Evolutionary conservation across 2,329 filamentous ascomycete genomes (phyloP).

Genomic region (Thyridium curvatum): DNA sequence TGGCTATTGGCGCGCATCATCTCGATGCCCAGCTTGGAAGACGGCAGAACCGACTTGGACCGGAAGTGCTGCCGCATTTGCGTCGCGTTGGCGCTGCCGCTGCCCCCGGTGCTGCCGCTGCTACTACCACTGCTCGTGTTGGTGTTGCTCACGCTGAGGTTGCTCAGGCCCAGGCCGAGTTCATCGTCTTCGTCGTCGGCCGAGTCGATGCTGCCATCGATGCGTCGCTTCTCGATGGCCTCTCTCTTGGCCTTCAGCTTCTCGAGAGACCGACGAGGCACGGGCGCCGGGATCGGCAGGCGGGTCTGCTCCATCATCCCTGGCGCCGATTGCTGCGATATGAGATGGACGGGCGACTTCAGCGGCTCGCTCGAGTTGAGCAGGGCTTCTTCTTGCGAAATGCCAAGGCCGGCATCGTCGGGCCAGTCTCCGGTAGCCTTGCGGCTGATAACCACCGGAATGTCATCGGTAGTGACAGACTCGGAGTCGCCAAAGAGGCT

Average conservation of each 20-base stretch:
- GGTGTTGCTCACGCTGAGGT: slow-evolving; percentile 19
- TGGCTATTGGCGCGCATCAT: slow-evolving; percentile 98
- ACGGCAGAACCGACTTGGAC: slow-evolving; percentile 55
- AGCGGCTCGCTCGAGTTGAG: slow-evolving; percentile 23
- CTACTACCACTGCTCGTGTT: slow-evolving; percentile 10
- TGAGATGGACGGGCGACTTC: slow-evolving; percentile 44
- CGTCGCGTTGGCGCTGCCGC: slow-evolving; percentile 26
- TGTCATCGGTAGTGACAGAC: slow-evolving; percentile 69
- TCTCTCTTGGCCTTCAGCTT: slow-evolving; percentile 70
- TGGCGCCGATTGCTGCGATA: slow-evolving; percentile 60
- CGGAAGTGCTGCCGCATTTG: slow-evolving; percentile 37
- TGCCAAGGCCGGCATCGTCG: slow-evolving; percentile 70
- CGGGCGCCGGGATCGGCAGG: slow-evolving; percentile 32
- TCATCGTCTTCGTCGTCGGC: slow-evolving; percentile 96
- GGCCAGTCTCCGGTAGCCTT: slow-evolving; percentile 70
- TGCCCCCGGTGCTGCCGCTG: slow-evolving; percentile 9
- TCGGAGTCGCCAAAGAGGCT: slow-evolving; percentile 85
- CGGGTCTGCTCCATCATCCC: slow-evolving; percentile 45
- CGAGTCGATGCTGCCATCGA: slow-evolving; percentile 72
- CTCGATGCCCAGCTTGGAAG: slow-evolving; percentile 87
- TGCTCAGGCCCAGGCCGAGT: slow-evolving; percentile 47
- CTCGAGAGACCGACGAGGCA: slow-evolving; percentile 62
- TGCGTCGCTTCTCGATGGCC: slow-evolving; percentile 63
- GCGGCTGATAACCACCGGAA: slow-evolving; percentile 68
- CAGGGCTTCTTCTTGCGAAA: slow-evolving; percentile 55